Base-by-base conservation (phyloP, 1,284 basidiomycete genomes). In the Phellopilus nigrolimitatus region DNA sequence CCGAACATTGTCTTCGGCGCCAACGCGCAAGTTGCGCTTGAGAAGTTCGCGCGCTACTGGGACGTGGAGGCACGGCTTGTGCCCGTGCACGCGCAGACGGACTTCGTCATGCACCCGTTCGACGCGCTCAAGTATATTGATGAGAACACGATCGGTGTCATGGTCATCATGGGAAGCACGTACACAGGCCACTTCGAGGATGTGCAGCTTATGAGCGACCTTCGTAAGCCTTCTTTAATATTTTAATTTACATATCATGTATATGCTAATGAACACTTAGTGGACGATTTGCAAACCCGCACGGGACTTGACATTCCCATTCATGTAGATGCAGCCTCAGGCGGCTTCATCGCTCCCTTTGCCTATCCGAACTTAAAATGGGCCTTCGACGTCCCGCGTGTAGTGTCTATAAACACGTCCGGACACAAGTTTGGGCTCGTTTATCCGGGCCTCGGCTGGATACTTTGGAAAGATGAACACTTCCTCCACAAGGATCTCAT, bases 101-200 rank as follows among this genome's bases (percentile, higher is more conserved):
- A 76, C 56, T 88, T 81, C 62, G 73, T 80, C 55, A 75, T 88
- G 72, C 71, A 78, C 57, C 78, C 84, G 4, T 72, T 80, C 56
- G 76, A 82, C 42, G 83, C 82, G 1, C 71, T 87, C 52, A 69
- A 82, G 52, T 79, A 71, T 57, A 78, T 87, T 41, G 85, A 88
- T 61, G 85, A 89, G 66, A 86, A 88, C 65, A 86, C 78, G 3
- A 79, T 79, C 49, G 75, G 76, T 15, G 72, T 82, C n/a, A 77
- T 78, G 55, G 73, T 80, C 47, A 82, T 82, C 58, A 58, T 78
- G n/a, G 75, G 75, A 22, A 71, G 69, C 49, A 88, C 85, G 19
- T 88, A 88, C 66, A 88, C 85, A 2, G 86, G 86, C 12, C 78
- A 80, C 55, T 89, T 84, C 62, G 87, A 89, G 64, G 69, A 79